Conservation (phyloP, 2,329 filamentous ascomycete genomes). For the Emmonsia crescens region DNA sequence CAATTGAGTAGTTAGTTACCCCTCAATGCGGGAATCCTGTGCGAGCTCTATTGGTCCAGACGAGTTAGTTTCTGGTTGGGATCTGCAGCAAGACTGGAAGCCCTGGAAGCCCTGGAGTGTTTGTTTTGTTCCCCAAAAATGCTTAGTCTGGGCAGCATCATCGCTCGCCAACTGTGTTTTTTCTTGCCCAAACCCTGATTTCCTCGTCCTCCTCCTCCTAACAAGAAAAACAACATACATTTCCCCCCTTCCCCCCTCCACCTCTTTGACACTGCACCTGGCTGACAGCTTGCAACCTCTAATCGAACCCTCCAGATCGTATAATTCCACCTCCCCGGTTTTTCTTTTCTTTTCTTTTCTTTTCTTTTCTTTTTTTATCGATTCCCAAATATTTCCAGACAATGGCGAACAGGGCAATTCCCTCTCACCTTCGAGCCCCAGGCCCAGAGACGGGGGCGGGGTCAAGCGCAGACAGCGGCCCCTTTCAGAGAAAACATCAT, state of each 20-base stretch:
- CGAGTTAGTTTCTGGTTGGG: too few relatives aligned
- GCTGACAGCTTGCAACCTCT: not conserved
- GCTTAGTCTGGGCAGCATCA: not conserved
- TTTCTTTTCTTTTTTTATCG: not conserved
- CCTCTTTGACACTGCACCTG: too few relatives aligned
- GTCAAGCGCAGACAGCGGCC: slow-evolving; percentile 24
- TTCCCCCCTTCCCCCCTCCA: not conserved
- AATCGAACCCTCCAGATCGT: not conserved
- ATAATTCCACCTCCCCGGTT: not conserved
- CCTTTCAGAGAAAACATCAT: slow-evolving; percentile 40
- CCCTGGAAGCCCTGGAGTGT: too few relatives aligned
- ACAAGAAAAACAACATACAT: slow-evolving; percentile 3
- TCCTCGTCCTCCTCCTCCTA: too few relatives aligned
- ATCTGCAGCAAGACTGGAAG: not conserved
- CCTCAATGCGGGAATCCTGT: not conserved
- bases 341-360: not conserved
- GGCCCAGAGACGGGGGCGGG: slow-evolving; percentile 23
- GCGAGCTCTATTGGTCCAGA: not conserved
- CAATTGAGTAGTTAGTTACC: too few relatives aligned
- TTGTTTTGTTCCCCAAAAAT: too few relatives aligned
- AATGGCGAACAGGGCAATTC: slow-evolving; percentile 76
- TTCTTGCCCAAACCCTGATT: not conserved
- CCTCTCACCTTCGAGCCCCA: slow-evolving; percentile 62
- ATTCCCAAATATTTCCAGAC: slow-evolving; percentile 17
- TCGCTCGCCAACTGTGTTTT: not conserved